Base-by-base conservation (phyloP, 495 filamentous ascomycete species). In the Neurospora tetrasperma region DNA sequence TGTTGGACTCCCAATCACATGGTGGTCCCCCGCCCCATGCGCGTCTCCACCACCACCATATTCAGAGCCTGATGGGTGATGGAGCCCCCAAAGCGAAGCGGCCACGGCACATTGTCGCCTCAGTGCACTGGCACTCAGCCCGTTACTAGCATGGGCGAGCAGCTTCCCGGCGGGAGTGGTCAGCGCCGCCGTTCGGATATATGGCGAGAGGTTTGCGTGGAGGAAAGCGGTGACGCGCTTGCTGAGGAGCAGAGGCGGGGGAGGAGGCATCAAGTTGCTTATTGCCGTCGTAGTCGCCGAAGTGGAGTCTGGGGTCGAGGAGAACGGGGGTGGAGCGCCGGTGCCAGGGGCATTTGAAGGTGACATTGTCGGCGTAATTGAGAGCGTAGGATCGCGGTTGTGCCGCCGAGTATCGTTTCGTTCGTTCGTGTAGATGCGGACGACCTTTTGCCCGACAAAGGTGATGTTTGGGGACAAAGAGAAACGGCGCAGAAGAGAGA, bases 201-300 rank as follows among this genome's bases (percentile, higher is more conserved):
- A 79, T 40, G 82, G 71, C 4, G 80, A 81, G n/a, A 83, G 82
- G 76, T 85, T 84, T 41, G 81, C 80, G 75, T 77, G 81, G n/a
- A 86, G 82, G 78, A 86, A 86, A 42, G 83, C 74, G 39, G 83
- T 84, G 42, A 86, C 81, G 42, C 83, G 81, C 74, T 85, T 85
- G 27, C 81, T 83, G 66, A 86, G 81, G 71, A 86, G 82, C 70
- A 86, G 80, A 23, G 85, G 82, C 38, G 84, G 84, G 16, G 82
- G 82, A 35, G 72, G 71, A 11, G 75, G 76, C 66, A 77, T 75
- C 68, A 68, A 59, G 41, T 69, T 71, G 38, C 46, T 38, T 73
- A 69, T 70, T 39, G 76, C 76, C 73, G 74, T 68, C 72, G 46
- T 71, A 70, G 62, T 31, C 20, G 42, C 42, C 8, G 72, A 8